phyloP scores from a whole-genome alignment of 1,139 yeast species.

The Nakaseomyces kungkrabaensis region DNA sequence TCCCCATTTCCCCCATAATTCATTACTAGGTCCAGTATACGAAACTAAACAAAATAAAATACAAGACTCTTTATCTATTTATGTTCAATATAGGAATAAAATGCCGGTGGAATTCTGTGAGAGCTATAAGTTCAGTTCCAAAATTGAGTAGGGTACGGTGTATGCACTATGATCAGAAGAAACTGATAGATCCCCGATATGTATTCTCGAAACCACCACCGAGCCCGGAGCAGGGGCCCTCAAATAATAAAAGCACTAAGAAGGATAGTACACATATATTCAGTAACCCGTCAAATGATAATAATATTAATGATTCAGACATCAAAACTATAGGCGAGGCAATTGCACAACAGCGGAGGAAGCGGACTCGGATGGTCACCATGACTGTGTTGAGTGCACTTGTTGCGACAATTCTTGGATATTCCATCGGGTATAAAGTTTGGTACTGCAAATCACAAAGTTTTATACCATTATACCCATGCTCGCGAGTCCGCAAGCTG shows the following conservation, averaged over 20 bases:
- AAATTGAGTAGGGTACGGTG: background rate
- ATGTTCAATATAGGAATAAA: too few relatives aligned
- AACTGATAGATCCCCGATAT: constrained; percentile 8
- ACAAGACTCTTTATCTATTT: too few relatives aligned
- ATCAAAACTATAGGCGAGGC: constrained; percentile 11
- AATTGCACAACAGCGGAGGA: constrained; percentile 12
- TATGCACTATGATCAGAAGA: background rate
- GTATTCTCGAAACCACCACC: constrained; percentile 11
- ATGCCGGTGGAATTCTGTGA: too few relatives aligned
- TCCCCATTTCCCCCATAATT: too few relatives aligned
- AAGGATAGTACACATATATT: too few relatives aligned
- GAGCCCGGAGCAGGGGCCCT: too few relatives aligned
- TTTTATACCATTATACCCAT: constrained; percentile 24
- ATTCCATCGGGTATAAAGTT: constrained; percentile 23
- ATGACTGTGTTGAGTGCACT: constrained; percentile 11
- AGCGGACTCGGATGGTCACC: constrained; percentile 10
- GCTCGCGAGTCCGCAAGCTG: constrained; percentile 19
- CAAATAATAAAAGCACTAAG: too few relatives aligned
- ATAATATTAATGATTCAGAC: background rate
- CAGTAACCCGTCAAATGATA: too few relatives aligned
- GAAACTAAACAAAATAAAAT: too few relatives aligned
- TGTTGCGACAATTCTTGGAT: constrained; percentile 20
- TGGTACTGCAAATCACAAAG: constrained; percentile 17
- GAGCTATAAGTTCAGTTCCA: too few relatives aligned
- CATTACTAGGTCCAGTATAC: too few relatives aligned